Base-by-base conservation (phyloP, 495 filamentous ascomycete species). In the Talaromyces ruber region DNA sequence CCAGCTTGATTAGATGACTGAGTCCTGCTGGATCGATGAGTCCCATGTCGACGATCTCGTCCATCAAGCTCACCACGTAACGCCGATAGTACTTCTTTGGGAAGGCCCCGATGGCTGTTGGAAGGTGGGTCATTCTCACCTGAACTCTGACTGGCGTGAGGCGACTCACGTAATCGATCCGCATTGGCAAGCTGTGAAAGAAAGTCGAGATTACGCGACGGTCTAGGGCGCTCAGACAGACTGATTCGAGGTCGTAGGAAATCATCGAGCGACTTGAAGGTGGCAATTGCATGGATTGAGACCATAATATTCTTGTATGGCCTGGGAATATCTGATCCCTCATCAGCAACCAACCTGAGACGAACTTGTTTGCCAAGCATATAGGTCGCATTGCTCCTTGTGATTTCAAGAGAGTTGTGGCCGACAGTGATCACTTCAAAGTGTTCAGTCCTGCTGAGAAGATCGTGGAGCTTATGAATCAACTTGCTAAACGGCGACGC, bases 291-390 rank as follows among this genome's bases (percentile, higher is more conserved):
- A 74, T 99, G 95, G 63, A 99, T 98, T 5, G 92, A 93, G 16
- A 99, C 93, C 88, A 96, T 97, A 64, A 98, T 92, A 63, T 92
- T 96, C 32, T 88, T 85, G 67, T 93, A 98, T 14, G 86, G 76
- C 24, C 84, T 81, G 25, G 93, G 93, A 56, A 98, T 92, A 28
- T 95, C 88, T 0, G 90, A 91, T 39, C 90, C 89, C 1, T 97
- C 94, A 62, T 96, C 93, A 1, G 94, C 92, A 24, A 92, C 84
- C 9, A 99, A 78, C 68, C 90, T 92, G 16, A 99, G 82, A 26
- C 92, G 86, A 26, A 99, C 83, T 67, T 99, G 95, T 70, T 98
- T 99, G 7, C 91, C 91, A 14, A 99, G 82, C 94, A 98, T 97
- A 2, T 93, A 93, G 4, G 93, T 85, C 6, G 93, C 90, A 68